Evolutionary conservation across 768 basidiomycete genomes (phyloP).

Genomic region (Pleurotus tuoliensis): DNA sequence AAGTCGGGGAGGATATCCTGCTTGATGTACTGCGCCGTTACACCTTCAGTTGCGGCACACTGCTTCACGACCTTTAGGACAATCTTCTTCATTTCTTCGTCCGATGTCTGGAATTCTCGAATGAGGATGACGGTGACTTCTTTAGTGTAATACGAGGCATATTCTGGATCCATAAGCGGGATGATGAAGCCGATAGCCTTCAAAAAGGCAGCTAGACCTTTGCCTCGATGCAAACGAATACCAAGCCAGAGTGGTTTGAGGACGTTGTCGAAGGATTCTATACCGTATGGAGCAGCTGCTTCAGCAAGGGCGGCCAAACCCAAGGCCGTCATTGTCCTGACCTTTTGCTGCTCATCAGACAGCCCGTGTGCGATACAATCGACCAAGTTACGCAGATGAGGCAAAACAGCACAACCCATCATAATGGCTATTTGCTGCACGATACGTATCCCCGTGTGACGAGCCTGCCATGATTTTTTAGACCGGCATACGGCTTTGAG

Average conservation of each 20-base stretch:
- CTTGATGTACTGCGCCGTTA: slow-evolving; percentile 92
- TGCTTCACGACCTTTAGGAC: slow-evolving; percentile 99
- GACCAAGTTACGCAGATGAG: slow-evolving; percentile 94
- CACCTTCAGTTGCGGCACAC: slow-evolving; percentile 97
- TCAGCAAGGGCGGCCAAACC: slow-evolving; percentile 93
- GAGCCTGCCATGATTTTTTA: slow-evolving; percentile 99
- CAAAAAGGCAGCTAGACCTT: slow-evolving; percentile 90
- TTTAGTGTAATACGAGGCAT: slow-evolving; percentile 98
- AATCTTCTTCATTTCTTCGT: slow-evolving; percentile 99
- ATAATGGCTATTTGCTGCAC: slow-evolving; percentile 99
- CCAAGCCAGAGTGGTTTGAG: slow-evolving; percentile 93
- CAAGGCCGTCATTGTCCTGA: slow-evolving; percentile 92
- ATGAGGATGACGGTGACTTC: slow-evolving; percentile 96
- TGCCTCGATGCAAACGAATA: slow-evolving; percentile 92
- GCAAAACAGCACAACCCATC: slow-evolving; percentile 99
- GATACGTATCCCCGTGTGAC: slow-evolving; percentile 98
- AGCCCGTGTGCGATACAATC: slow-evolving; percentile 93
- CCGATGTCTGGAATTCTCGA: slow-evolving; percentile 97
- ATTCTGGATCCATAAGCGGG: slow-evolving; percentile 99
- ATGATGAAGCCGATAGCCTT: slow-evolving; percentile 99
- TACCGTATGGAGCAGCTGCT: slow-evolving; percentile 97
- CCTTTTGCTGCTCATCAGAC: slow-evolving; percentile 94
- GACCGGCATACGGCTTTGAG: slow-evolving; percentile 97
- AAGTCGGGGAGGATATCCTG: slow-evolving; percentile 98
- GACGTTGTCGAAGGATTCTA: slow-evolving; percentile 98